Base-by-base conservation (phyloP, 768 basidiomycete species). In the Rhodotorula babjevae region DNA sequence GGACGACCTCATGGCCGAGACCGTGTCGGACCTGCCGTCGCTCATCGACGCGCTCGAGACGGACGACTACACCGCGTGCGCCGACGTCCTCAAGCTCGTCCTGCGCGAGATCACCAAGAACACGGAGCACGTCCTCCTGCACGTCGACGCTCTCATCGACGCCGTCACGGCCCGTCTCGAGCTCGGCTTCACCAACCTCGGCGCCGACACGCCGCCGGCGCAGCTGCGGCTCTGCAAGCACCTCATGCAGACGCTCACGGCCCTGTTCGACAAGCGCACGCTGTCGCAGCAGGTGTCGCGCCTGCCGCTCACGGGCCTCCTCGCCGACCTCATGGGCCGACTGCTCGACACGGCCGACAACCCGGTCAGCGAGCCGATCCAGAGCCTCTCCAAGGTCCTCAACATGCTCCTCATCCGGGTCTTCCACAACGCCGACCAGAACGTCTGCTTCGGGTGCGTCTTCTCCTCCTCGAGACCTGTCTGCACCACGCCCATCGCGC, bases 401-500 rank as follows among this genome's bases (percentile, higher is more conserved):
- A 99, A 99, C 81, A 94, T 97, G 91, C 93, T 98, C 69, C 90
- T 98, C 72, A 84, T 99, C 68, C 89, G 94, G 46, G 81, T 96
- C 66, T 95, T 99, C 82, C 90, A 92, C 47, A 92, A 18, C 66
- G 90, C 90, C 25, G 85, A 92, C 74, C 85, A 90, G 68, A 93
- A 93, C 86, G 89, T 92, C 0, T 89, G 94, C 66, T 95, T 95
- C 83, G 85, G 91, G 93, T 93, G 64, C 79, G 89, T 36, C 76
- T 15, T 58, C 29, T 9, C 18, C 4, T 58, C 33, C 14, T 49
- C 44, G 8, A 7, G 44, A 7, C 44, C 18, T 33, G 29, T 53
- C 7, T n/a, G 12, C 1, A 15, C 15, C 90, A 78, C 25, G 19
- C 4, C 10, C 25, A 31, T 12, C 3, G 36, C 36, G 36, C 36